phyloP scores from a whole-genome alignment of 2,329 filamentous ascomycete species.

The Immersiporthe knoxdaviesiana region DNA sequence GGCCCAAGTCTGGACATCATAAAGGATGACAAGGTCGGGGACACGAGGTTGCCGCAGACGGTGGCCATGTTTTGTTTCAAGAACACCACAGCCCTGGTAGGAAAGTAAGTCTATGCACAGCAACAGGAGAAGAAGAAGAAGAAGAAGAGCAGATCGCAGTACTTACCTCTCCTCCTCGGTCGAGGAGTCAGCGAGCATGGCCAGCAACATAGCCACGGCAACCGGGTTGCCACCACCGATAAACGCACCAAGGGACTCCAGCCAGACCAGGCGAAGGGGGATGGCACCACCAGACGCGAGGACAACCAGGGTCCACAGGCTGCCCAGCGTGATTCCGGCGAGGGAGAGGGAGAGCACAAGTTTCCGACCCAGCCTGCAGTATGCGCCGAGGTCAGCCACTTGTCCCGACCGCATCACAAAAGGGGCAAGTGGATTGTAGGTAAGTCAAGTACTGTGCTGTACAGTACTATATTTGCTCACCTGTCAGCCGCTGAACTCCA shows the following conservation, averaged over 20 bases:
- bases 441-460: too few relatives aligned
- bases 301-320: slow-evolving; percentile 5
- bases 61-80: slow-evolving; percentile 6
- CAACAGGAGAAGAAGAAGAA: background rate
- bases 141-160: background rate
- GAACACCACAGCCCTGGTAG: slow-evolving; percentile 8
- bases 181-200: slow-evolving; percentile 15
- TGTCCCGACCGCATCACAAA: too few relatives aligned
- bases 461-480: too few relatives aligned
- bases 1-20: slow-evolving; percentile 37
- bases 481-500: slow-evolving; percentile 20
- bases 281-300: slow-evolving; percentile 7
- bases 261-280: slow-evolving; percentile 18
- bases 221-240: slow-evolving; percentile 16
- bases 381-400: background rate
- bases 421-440: too few relatives aligned
- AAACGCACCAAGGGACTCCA: background rate
- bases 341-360: slow-evolving; percentile 11
- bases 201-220: slow-evolving; percentile 7
- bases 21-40: slow-evolving; percentile 35
- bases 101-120: background rate
- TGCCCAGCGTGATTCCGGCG: slow-evolving; percentile 12
- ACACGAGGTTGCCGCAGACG: slow-evolving; percentile 31
- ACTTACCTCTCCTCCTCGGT: slow-evolving; percentile 17
- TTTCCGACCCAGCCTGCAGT: slow-evolving; percentile 15